Evolutionary conservation across 2,329 filamentous ascomycete species (phyloP).

Genomic region (Talaromyces islandicus): DNA sequence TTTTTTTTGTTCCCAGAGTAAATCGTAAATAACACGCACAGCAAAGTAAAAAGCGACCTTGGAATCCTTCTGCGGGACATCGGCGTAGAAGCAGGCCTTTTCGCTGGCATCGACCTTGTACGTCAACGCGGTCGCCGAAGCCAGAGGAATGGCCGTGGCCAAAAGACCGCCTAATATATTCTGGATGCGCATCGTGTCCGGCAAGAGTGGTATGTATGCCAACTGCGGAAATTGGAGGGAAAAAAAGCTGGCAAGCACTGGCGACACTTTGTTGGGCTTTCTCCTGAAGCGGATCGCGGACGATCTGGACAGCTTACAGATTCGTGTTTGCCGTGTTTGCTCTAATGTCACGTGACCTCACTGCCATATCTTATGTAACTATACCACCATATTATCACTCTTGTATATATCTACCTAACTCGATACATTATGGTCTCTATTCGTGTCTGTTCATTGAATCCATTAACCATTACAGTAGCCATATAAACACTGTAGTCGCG

Average conservation of each 20-base stretch:
- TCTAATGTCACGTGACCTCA: neutral
- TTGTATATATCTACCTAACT: neutral
- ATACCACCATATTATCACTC: neutral
- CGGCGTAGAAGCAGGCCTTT: conserved; percentile 89
- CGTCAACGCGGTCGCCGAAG: conserved; percentile 83
- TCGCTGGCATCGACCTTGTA: conserved; percentile 89
- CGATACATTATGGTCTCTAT: neutral
- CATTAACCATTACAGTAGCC: neutral
- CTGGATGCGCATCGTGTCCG: conserved; percentile 57
- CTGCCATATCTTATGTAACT: neutral
- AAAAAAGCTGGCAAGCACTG: neutral
- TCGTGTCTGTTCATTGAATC: neutral
- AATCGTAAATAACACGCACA: conserved; percentile 51
- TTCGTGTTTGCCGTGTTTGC: conserved; percentile 11
- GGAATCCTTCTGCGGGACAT: conserved; percentile 68
- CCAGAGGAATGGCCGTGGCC: conserved; percentile 63
- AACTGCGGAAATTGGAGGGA: neutral
- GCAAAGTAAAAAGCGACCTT: conserved; percentile 99
- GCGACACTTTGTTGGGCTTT: conserved; percentile 7
- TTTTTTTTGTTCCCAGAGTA: neutral
- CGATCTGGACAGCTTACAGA: conserved; percentile 10
- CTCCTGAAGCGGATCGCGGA: conserved; percentile 8
- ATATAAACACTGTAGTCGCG: neutral
- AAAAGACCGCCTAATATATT: conserved; percentile 61
- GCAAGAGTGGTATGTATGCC: neutral